Percentiles rank a stretch among this genome's conserved stretches.
Conservation (phyloP, 208 protist species). For the Acanthamoeba castellanii region DNA sequence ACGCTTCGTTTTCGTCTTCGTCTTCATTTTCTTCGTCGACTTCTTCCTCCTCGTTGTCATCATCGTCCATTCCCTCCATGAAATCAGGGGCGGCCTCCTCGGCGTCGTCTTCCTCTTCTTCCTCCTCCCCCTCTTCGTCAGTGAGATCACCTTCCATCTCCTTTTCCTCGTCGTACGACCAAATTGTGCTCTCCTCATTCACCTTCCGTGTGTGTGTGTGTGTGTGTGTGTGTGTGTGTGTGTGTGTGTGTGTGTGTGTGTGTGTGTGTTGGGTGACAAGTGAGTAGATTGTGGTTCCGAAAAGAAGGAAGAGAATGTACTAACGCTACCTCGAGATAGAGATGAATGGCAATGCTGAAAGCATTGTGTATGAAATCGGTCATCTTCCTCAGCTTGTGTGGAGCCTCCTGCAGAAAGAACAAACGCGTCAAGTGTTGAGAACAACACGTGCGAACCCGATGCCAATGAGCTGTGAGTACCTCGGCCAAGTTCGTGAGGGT, state of each 20-base stretch:
- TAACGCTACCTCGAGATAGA: conserved; percentile 60
- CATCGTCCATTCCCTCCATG: background rate
- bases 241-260: too few relatives aligned
- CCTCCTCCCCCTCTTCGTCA: background rate
- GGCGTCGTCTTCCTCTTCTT: background rate
- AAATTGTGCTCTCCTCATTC: conserved; percentile 3
- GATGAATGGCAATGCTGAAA: background rate
- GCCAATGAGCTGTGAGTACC: background rate
- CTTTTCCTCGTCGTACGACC: conserved; percentile 41
- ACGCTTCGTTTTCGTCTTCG: background rate
- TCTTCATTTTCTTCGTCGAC: background rate
- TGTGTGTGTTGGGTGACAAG: too few relatives aligned
- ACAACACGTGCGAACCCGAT: background rate
- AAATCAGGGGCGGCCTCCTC: background rate
- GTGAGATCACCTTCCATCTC: background rate
- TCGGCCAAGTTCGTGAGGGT: background rate
- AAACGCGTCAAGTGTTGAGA: too few relatives aligned
- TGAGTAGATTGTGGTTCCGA: too few relatives aligned
- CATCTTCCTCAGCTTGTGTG: conserved; percentile 37
- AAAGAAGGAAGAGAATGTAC: too few relatives aligned
- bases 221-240: too few relatives aligned
- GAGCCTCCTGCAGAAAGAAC: background rate
- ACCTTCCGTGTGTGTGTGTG: too few relatives aligned
- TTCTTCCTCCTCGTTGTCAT: conserved; percentile 7
- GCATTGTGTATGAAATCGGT: background rate